phyloP scores from a whole-genome alignment of 306 rosid species.

The Dalbergia cultrata region DNA sequence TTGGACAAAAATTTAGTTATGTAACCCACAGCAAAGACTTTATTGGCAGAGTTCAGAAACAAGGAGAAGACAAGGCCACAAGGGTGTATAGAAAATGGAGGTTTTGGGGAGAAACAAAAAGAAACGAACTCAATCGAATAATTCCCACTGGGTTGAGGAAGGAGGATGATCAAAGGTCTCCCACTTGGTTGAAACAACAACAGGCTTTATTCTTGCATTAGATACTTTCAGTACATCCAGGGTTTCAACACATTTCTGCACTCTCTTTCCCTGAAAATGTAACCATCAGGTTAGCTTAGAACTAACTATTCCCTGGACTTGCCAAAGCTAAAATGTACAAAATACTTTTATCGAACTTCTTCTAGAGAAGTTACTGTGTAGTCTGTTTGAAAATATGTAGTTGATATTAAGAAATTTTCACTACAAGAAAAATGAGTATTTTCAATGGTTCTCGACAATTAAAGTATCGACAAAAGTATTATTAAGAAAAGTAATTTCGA shows the following conservation, averaged over 20 bases:
- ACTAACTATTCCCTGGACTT: background rate
- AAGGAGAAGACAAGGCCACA: background rate
- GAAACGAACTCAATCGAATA: constrained; percentile 44
- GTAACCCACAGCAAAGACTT: constrained; percentile 34
- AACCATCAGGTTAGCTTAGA: constrained; percentile 3
- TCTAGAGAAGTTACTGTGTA: too few species aligned
- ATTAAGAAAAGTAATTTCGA: too few species aligned
- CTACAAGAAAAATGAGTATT: too few species aligned
- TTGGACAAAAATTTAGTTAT: constrained; percentile 14
- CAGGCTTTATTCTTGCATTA: constrained; percentile 70
- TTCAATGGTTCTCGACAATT: too few species aligned
- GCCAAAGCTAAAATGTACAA: background rate
- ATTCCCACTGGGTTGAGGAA: constrained; percentile 46
- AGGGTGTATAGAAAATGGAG: constrained; percentile 22
- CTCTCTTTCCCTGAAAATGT: constrained; percentile 70
- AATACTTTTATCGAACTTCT: background rate
- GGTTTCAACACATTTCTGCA: constrained; percentile 81
- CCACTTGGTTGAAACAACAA: constrained; percentile 81
- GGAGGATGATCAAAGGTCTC: constrained; percentile 68
- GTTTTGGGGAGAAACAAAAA: background rate
- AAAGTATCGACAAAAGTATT: too few species aligned
- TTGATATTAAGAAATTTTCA: too few species aligned
- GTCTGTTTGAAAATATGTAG: too few species aligned
- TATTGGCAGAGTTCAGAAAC: constrained; percentile 7
- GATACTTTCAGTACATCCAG: constrained; percentile 70